Evolutionary conservation across 1,139 yeast species (phyloP).

Genomic region (Arxiozyma slooffiae): DNA sequence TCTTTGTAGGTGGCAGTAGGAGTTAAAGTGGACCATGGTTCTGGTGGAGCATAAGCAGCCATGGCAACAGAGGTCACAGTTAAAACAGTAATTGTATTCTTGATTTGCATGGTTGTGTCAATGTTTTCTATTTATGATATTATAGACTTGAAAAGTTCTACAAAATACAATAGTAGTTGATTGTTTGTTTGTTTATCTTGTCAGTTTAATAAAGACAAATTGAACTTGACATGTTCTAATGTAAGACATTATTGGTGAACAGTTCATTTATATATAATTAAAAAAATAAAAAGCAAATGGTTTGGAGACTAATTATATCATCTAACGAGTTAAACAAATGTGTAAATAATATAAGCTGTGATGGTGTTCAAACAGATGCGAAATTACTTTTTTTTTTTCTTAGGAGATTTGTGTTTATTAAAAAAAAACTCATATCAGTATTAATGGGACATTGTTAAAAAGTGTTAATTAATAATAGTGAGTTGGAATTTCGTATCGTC

Average conservation of each 20-base stretch:
- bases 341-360: neutral
- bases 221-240: neutral
- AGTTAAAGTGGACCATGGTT: conserved; percentile 65
- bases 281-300: too few species aligned
- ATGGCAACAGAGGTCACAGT: neutral
- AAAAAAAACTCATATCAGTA: too few species aligned
- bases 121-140: too few species aligned
- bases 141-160: neutral
- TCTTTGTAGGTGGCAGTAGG: conserved; percentile 50
- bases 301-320: neutral
- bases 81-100: neutral
- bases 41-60: conserved; percentile 41
- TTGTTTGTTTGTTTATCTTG: neutral
- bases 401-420: neutral
- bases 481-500: too few species aligned
- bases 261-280: too few species aligned
- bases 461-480: neutral
- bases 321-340: neutral
- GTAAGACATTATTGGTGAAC: neutral
- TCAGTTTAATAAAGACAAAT: neutral
- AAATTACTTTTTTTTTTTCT: neutral
- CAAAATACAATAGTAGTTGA: neutral
- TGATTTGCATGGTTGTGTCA: neutral
- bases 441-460: too few species aligned
- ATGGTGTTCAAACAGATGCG: neutral